These are phyloP conservation scores for Fusarium fujikuroi DNA, from an alignment of 2,329 filamentous ascomycete genomes.

Conservation along the genomic window DNA sequence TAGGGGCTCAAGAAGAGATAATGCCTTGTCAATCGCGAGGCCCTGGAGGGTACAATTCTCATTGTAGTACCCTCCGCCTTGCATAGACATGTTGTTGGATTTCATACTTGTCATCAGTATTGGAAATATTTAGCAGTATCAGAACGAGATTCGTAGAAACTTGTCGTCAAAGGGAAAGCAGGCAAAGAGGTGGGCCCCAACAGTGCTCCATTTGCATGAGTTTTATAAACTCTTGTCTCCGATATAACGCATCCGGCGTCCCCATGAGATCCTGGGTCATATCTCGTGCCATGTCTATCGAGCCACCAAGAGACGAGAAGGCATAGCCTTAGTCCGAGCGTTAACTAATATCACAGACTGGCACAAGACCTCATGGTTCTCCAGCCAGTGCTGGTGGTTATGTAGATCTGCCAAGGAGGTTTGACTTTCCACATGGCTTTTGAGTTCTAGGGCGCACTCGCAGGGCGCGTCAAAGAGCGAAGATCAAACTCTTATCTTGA, in stretches of 20 bases:
- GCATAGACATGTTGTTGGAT: background rate
- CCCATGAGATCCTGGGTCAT: rapidly evolving
- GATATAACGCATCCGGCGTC: no score
- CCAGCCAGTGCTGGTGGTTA: background rate
- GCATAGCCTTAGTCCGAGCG: rapidly evolving
- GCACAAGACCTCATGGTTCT: background rate
- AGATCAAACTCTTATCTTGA: background rate
- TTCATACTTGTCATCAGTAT: background rate
- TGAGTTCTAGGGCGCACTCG: no score
- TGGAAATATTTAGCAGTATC: background rate
- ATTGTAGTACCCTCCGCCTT: background rate
- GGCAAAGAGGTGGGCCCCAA: background rate
- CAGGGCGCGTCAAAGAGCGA: background rate
- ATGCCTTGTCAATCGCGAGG: background rate
- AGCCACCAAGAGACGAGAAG: background rate
- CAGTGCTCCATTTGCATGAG: background rate
- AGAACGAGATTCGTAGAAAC: background rate
- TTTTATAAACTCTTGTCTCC: background rate
- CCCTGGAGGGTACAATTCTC: background rate
- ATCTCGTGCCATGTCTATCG: rapidly evolving
- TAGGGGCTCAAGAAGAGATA: background rate
- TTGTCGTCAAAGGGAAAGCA: rapidly evolving
- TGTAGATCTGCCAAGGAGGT: background rate
- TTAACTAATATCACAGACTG: background rate
- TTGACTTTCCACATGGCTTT: no score